phyloP scores from a whole-genome alignment of 169 alveolate genomes.

The Cyclospora cayetanensis region DNA sequence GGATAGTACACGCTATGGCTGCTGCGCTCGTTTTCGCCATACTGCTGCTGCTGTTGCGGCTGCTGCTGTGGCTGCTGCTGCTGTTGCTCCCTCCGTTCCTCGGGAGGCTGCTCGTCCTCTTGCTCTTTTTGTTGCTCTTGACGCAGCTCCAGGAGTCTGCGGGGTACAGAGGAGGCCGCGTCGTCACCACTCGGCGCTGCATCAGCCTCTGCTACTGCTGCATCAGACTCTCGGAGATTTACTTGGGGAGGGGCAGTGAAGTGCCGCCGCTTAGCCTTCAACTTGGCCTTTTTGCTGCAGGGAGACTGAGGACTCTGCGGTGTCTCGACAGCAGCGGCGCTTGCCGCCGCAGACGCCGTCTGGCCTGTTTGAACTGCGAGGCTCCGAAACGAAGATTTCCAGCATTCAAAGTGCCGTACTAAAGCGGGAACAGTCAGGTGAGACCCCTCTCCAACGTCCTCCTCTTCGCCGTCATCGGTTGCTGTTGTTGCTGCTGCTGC shows the following conservation, averaged over 20 bases:
- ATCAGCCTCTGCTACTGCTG: neutral
- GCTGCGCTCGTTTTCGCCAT: neutral
- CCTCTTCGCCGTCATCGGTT: neutral
- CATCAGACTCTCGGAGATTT: too few species aligned
- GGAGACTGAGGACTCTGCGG: neutral
- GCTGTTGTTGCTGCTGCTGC: slow-evolving; percentile 39
- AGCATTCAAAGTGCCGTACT: too few species aligned
- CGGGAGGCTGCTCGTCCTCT: too few species aligned
- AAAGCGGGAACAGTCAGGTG: neutral
- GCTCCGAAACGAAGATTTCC: too few species aligned
- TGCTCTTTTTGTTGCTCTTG: too few species aligned
- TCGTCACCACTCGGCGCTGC: neutral
- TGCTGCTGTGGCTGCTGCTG: too few species aligned
- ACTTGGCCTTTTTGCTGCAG: slow-evolving; percentile 21
- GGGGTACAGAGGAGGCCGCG: too few species aligned
- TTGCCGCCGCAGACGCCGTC: neutral
- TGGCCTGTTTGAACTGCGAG: neutral
- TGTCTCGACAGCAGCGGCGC: neutral
- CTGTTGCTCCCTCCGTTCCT: too few species aligned
- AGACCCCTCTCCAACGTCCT: neutral
- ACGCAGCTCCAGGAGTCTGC: too few species aligned
- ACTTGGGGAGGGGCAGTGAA: too few species aligned
- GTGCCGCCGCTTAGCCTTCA: neutral
- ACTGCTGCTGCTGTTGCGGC: too few species aligned
- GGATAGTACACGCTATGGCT: neutral